Percentiles rank a stretch among this genome's conserved stretches.
Evolutionary conservation across 768 basidiomycete species (phyloP).

Genomic region (Cubamyces lactineus): DNA sequence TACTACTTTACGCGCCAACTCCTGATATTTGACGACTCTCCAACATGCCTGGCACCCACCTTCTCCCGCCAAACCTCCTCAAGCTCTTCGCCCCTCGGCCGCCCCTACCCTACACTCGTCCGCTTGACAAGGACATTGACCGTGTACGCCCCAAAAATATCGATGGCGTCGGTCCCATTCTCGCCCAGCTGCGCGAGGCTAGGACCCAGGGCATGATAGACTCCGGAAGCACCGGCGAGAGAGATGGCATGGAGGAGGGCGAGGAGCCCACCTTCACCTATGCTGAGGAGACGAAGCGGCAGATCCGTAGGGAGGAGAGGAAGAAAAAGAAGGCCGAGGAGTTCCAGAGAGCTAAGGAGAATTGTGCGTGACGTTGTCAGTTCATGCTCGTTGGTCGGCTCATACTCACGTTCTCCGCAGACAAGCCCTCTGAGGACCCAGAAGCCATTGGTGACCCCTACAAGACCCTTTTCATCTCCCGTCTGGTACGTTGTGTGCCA

Average conservation of each 20-base stretch:
- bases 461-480: slow-evolving; percentile 96
- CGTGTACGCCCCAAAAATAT: slow-evolving; percentile 71
- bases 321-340: slow-evolving; percentile 76
- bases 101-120: slow-evolving; percentile 83
- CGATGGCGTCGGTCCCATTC: slow-evolving; percentile 73
- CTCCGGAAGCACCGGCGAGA: slow-evolving; percentile 41
- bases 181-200: slow-evolving; percentile 75
- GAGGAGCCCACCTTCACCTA: slow-evolving; percentile 81
- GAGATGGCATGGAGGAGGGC: slow-evolving; percentile 80
- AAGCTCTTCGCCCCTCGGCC: slow-evolving; percentile 96
- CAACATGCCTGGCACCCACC: slow-evolving; percentile 71
- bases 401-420: slow-evolving; percentile 45
- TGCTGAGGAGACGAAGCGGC: slow-evolving; percentile 81
- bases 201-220: slow-evolving; percentile 68
- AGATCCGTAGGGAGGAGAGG: slow-evolving; percentile 76
- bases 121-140: slow-evolving; percentile 83
- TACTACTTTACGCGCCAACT: slow-evolving; percentile 4
- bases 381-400: slow-evolving; percentile 9
- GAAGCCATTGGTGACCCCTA: slow-evolving; percentile 96
- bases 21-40: slow-evolving; percentile 12
- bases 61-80: slow-evolving; percentile 93
- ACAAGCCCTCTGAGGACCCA: slow-evolving; percentile 89
- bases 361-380: slow-evolving; percentile 59
- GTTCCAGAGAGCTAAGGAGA: slow-evolving; percentile 81
- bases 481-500: slow-evolving; percentile 59